These are phyloP conservation scores for Nigrospora osmanthi DNA, from an alignment of 2,329 filamentous ascomycete species.

Conservation along the genomic window DNA sequence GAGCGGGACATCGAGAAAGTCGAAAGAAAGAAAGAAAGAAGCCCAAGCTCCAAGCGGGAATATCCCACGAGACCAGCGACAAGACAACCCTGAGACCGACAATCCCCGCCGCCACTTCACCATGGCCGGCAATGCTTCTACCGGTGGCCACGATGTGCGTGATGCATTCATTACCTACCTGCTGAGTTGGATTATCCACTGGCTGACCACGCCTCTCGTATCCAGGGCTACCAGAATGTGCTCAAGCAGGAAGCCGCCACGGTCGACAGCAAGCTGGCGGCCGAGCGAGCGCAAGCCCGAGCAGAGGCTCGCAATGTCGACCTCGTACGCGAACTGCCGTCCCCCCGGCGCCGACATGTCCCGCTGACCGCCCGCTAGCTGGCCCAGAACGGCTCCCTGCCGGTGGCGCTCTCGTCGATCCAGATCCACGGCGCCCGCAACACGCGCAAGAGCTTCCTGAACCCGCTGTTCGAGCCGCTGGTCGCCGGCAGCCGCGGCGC, in stretches of 20 bases:
- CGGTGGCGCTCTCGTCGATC: slow-evolving; percentile 81
- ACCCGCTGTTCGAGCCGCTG: slow-evolving; percentile 72
- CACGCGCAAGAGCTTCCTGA: slow-evolving; percentile 77
- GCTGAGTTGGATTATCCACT: too few relatives aligned
- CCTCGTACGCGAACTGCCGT: slow-evolving; percentile 41
- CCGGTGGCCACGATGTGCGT: too few relatives aligned
- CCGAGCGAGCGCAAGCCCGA: slow-evolving; percentile 21
- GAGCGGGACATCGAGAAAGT: too few relatives aligned
- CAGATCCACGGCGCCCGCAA: slow-evolving; percentile 74
- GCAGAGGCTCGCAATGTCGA: slow-evolving; percentile 57
- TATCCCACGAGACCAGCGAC: too few relatives aligned
- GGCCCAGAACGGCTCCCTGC: slow-evolving; percentile 74
- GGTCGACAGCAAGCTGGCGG: slow-evolving; percentile 16
- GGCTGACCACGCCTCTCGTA: neutral
- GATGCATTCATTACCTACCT: too few relatives aligned
- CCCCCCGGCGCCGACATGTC: slow-evolving; percentile 4
- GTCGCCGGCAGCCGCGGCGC: slow-evolving; percentile 59
- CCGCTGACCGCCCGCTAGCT: slow-evolving; percentile 39
- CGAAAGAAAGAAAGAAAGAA: too few relatives aligned
- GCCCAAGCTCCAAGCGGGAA: too few relatives aligned
- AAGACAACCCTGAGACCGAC: too few relatives aligned
- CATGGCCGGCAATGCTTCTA: too few relatives aligned
- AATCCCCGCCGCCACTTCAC: too few relatives aligned
- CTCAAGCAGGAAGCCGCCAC: slow-evolving; percentile 18
- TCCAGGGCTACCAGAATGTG: slow-evolving; percentile 20